Evolutionary conservation across 73 alveolate species (phyloP), one percentile per base, ranked within the genome.

Genomic region (Urostyla sp.): DNA sequence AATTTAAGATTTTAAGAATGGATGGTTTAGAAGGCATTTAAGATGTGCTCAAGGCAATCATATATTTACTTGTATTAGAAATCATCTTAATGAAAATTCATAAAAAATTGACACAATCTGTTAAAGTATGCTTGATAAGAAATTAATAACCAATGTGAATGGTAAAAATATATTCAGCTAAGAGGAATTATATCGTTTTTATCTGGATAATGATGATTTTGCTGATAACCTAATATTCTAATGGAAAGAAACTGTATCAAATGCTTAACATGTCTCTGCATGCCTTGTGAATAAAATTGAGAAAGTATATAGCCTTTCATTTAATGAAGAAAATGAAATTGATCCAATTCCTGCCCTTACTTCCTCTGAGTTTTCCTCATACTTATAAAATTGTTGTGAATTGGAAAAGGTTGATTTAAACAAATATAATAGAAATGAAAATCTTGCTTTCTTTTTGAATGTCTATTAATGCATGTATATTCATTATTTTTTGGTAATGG

Each of bases 391-490:
- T 0, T 67, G 74, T 0, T 61, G 74, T 18, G 93, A 85, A 50
- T 66, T 84, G 2, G 79, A 77, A 23, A 60, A 67, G 35, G 72
- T 85, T 3, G 72, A 57, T 53, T 32, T 84, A 30, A 35, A 73
- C 23, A 75, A 78, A 24, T 28, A 72, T 31, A 32, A 67, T 0
- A 52, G 56, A n/a, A 16, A 23, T 0, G 92, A 87, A 81, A 90
- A 58, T 66, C 31, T 72, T 27, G 61, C 88, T 26, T 80, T 90
- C 83, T 87, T 87, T 73, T 48, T 90, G 10, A 89, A 89, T 36
- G 82, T 87, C 21, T 88, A 87, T 56, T 80, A 90, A 48, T 51
- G 90, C 28, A 87, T 91, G 95, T 80, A 74, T 60, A 34, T 88
- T 31, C 95, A 88, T 52, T 48, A 73, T 51, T 72, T 76, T 54